Percentiles rank a stretch among this genome's conserved stretches.
Conservation (phyloP, 306 rosid genomes). For the barrel medic (Medicago truncatula) region DNA sequence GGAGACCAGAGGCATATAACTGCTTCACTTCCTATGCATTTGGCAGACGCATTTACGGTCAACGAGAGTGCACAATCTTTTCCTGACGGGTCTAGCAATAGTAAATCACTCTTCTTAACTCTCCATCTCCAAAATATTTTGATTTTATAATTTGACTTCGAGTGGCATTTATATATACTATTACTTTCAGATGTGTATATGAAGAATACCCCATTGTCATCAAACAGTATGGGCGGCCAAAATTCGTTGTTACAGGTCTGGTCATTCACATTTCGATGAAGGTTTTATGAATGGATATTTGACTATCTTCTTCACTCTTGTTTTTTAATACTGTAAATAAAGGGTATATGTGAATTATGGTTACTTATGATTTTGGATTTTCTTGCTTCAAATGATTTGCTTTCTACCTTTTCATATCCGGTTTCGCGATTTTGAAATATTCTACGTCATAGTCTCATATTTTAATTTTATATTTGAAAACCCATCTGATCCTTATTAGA, state of each 20-base stretch:
- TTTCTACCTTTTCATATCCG: conserved; percentile 18
- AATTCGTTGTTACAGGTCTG: conserved; percentile 77
- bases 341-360: conserved; percentile 7
- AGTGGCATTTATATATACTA: conserved; percentile 27
- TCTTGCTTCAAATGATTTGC: conserved; percentile 30
- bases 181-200: conserved; percentile 63
- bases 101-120: conserved; percentile 40
- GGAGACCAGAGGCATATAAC: conserved; percentile 81
- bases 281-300: conserved; percentile 25
- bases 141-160: conserved; percentile 20
- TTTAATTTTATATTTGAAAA: background rate
- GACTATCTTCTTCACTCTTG: conserved; percentile 26
- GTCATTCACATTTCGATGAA: conserved; percentile 38
- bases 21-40: conserved; percentile 83
- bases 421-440: conserved; percentile 30
- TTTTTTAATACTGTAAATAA: conserved; percentile 26
- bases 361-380: conserved; percentile 20
- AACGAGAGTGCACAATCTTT: conserved; percentile 66
- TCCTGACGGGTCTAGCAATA: conserved; percentile 61
- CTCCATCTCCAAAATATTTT: conserved; percentile 24
- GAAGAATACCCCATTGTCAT: conserved; percentile 65
- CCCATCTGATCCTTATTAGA: conserved; percentile 14
- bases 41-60: conserved; percentile 67
- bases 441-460: background rate
- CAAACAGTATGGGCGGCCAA: conserved; percentile 69